These are phyloP conservation scores for Cephalotrichum gorgonifer DNA, from an alignment of 2,329 filamentous ascomycete genomes.

Conservation along the genomic window DNA sequence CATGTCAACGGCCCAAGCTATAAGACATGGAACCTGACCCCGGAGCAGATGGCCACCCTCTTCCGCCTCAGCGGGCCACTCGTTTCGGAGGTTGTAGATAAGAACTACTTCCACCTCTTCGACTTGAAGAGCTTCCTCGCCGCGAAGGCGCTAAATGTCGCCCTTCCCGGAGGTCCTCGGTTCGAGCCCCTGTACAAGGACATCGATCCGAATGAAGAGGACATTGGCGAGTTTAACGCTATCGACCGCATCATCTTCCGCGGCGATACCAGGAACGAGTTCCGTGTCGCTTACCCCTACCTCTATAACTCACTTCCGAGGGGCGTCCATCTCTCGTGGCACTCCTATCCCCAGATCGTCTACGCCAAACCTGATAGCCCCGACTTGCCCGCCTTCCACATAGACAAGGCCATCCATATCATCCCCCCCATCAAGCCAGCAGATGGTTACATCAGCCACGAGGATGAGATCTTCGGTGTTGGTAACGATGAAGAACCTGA, in stretches of 20 bases:
- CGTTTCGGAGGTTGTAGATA: constrained; percentile 83
- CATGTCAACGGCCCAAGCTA: constrained; percentile 97
- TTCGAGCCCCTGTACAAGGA: constrained; percentile 98
- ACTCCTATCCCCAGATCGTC: constrained; percentile 86
- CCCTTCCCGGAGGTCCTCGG: constrained; percentile 90
- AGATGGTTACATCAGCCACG: constrained; percentile 84
- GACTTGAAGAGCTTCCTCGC: constrained; percentile 91
- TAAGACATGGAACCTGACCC: constrained; percentile 83
- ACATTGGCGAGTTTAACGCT: constrained; percentile 98
- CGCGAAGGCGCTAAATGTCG: constrained; percentile 92
- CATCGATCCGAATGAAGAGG: constrained; percentile 95
- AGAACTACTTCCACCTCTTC: constrained; percentile 98
- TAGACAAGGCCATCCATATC: constrained; percentile 94
- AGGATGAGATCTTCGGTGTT: constrained; percentile 83
- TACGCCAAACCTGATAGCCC: constrained; percentile 83
- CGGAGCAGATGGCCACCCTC: constrained; percentile 92
- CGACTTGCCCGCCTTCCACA: constrained; percentile 90
- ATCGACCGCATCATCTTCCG: constrained; percentile 99
- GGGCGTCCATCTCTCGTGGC: constrained; percentile 88
- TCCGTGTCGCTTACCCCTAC: constrained; percentile 86
- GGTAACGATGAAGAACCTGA: constrained; percentile 65
- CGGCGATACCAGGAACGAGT: constrained; percentile 87
- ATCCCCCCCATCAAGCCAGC: constrained; percentile 94
- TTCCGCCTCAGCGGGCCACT: constrained; percentile 87
- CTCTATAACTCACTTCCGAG: constrained; percentile 93